Percentiles rank a stretch among this genome's conserved stretches.
Evolutionary conservation across 768 basidiomycete genomes (phyloP).

Genomic region (Russula vinacea): DNA sequence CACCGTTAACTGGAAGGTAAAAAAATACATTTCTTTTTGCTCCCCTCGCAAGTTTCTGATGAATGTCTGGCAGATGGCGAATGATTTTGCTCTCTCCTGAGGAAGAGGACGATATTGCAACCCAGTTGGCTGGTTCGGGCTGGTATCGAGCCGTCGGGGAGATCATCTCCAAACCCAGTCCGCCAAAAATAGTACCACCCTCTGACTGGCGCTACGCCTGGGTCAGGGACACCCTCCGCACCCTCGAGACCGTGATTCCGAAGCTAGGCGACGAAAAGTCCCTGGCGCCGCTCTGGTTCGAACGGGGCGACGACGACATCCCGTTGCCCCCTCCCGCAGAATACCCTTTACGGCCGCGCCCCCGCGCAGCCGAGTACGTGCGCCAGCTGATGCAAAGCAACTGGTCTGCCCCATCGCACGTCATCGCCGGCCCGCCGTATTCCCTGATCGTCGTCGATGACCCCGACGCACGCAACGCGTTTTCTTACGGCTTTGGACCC

Average conservation of each 20-base stretch:
- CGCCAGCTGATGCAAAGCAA: conserved; percentile 46
- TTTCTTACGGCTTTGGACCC: conserved; percentile 93
- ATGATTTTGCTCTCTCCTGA: conserved; percentile 87
- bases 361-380: conserved; percentile 70
- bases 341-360: conserved; percentile 80
- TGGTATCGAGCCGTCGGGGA: conserved; percentile 84
- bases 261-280: conserved; percentile 58
- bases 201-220: conserved; percentile 89
- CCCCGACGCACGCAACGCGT: conserved; percentile 82
- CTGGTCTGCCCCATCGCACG: conserved; percentile 45
- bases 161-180: conserved; percentile 65
- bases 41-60: background rate
- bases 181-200: conserved; percentile 58
- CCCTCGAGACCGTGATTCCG: conserved; percentile 73
- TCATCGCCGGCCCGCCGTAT: conserved; percentile 80
- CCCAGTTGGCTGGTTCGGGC: conserved; percentile 73
- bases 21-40: background rate
- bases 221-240: conserved; percentile 76
- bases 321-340: conserved; percentile 79
- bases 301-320: conserved; percentile 46
- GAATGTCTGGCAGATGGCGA: conserved; percentile 58
- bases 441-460: conserved; percentile 86
- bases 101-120: conserved; percentile 88
- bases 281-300: conserved; percentile 54
- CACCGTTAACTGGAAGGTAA: conserved; percentile 83